Conservation (phyloP, 202 grass and related monocot species). For the Elaeis oleifera region DNA sequence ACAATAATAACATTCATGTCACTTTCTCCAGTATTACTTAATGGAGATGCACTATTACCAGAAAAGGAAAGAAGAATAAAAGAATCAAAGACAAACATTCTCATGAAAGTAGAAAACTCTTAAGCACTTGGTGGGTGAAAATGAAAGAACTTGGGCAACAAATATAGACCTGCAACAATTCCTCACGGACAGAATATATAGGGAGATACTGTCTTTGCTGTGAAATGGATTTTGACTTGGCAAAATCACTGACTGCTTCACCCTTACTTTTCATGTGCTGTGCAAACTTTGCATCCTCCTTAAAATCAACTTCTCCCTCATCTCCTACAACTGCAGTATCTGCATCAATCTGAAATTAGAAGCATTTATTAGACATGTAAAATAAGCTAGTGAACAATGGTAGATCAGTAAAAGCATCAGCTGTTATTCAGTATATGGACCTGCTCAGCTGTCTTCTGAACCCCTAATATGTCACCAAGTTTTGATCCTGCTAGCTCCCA, state of each 20-base stretch:
- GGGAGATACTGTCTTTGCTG: conserved; percentile 98
- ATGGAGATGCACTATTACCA: no score
- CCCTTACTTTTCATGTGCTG: conserved; percentile 81
- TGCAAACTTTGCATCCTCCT: conserved; percentile 91
- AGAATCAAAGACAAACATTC: not conserved
- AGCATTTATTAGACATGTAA: conserved; percentile 5
- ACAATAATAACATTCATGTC: no score
- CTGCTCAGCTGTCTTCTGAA: conserved; percentile 90
- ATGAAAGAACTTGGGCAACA: not conserved
- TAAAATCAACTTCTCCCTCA: conserved; percentile 95
- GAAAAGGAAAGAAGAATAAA: not conserved
- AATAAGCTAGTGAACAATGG: no score
- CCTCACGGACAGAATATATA: conserved; percentile 92
- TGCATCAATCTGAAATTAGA: conserved; percentile 68
- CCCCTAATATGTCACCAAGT: conserved; percentile 96
- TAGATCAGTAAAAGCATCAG: no score
- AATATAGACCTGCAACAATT: conserved; percentile 71
- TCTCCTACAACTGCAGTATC: conserved; percentile 93
- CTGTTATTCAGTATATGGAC: conserved; percentile 23
- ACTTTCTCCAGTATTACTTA: no score
- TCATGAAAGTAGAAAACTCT: not conserved
- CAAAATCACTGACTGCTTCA: conserved; percentile 98
- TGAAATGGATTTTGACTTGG: conserved; percentile 84
- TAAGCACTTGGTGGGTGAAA: not conserved
- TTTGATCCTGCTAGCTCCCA: conserved; percentile 99